Evolutionary conservation across 768 basidiomycete species (phyloP), one percentile per base, ranked within the genome.

Genomic region (Russula virescens): DNA sequence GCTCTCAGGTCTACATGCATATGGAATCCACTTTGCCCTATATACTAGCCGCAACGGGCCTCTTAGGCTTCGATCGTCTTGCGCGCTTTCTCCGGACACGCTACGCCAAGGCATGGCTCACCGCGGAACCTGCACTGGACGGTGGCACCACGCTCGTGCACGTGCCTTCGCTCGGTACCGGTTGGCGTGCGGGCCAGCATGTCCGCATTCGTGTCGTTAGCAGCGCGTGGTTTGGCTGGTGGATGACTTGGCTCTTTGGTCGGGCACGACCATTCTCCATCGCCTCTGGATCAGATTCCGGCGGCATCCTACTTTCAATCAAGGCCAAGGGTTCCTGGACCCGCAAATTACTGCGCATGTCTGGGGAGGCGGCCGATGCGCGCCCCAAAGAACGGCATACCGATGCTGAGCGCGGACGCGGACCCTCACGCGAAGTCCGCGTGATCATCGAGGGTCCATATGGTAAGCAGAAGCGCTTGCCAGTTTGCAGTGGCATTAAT

Each of bases 181-280:
- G 84, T 21, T 86, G 84, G 84, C 74, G 82, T 31, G 75, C 82
- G 0, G 83, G 85, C 3, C 84, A 86, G 67, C 83, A 86, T 68
- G 81, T 86, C 48, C 79, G 84, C 50, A 63, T 86, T 31, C 73
- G 81, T 47, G 73, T 81, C 0, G 72, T 81, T 1, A 75, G 71
- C 23, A 75, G 75, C 73, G 75, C 79, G 2, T 68, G 71, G 70
- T 60, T 71, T 13, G 75, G 73, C 19, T 76, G 78, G 74, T 68
- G 46, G 57, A 14, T 54, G 10, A 60, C 58, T 13, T 66, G 58
- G 57, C 18, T 58, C 35, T 5, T 66, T 16, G 23, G 58, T 42
- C 66, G 68, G 26, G 42, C 51, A 23, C 64, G 66, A 25, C 64
- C 63, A 8, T 84, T 83, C 69, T 79, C 82, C 5, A 79, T 83